Conservation (phyloP, 148 eudicot genomes). For the Rhododendron molle region DNA sequence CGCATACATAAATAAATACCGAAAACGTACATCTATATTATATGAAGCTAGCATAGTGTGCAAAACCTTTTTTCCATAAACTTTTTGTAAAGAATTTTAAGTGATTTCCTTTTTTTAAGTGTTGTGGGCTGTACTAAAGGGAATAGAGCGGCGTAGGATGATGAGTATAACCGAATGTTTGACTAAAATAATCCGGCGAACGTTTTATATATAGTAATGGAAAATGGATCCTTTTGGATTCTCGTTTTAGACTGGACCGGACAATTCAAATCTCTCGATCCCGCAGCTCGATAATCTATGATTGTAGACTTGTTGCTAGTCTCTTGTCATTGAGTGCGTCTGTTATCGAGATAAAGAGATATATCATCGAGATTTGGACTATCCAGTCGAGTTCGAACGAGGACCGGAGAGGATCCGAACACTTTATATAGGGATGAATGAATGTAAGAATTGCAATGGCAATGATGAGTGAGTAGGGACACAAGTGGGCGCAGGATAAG, state of each 20-base stretch:
- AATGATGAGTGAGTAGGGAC: constrained; percentile 26
- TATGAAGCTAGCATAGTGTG: not conserved
- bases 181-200: constrained; percentile 11
- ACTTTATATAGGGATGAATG: not conserved
- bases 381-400: not conserved
- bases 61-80: not conserved
- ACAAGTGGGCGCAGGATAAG: constrained; percentile 39
- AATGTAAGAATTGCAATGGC: constrained; percentile 11
- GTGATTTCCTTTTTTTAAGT: not conserved
- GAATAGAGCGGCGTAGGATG: constrained; percentile 24
- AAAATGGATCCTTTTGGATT: not conserved
- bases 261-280: not conserved
- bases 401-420: not conserved
- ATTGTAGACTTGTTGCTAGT: no score
- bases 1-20: not conserved
- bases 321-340: not conserved
- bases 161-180: constrained; percentile 16
- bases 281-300: no score
- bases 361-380: no score
- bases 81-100: not conserved
- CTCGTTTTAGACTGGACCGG: not conserved
- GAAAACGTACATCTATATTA: not conserved
- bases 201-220: not conserved
- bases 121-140: not conserved
- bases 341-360: no score